A percentile compares a stretch with the other conserved stretches of the same genome.
These are phyloP conservation scores for Volvariella volvacea DNA, from an alignment of 1,284 basidiomycete genomes.

Conservation along the genomic window DNA sequence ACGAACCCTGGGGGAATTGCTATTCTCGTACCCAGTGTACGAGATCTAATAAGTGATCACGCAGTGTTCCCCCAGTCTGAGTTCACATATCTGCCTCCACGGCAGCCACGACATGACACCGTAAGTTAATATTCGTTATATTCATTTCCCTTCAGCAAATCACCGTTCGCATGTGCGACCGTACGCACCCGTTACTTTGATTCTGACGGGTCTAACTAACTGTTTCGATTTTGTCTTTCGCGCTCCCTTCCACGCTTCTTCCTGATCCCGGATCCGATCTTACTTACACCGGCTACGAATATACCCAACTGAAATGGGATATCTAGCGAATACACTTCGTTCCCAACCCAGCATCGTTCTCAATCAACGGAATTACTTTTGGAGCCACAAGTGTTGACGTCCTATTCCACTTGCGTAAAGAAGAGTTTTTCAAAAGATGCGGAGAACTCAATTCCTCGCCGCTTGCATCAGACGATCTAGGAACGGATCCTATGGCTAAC, in stretches of 20 bases:
- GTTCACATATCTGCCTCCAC: constrained; percentile 34
- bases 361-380: constrained; percentile 80
- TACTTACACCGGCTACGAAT: too few relatives aligned
- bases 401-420: constrained; percentile 82
- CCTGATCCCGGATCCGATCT: too few relatives aligned
- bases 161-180: too few relatives aligned
- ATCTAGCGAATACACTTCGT: constrained; percentile 72
- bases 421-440: constrained; percentile 74
- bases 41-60: constrained; percentile 78
- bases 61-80: constrained; percentile 86
- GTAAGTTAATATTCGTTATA: too few relatives aligned
- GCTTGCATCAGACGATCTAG: constrained; percentile 33
- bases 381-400: constrained; percentile 79
- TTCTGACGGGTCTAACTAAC: too few relatives aligned
- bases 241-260: too few relatives aligned
- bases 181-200: too few relatives aligned
- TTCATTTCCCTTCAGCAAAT: too few relatives aligned
- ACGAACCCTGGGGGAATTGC: constrained; percentile 63
- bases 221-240: too few relatives aligned
- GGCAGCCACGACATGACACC: too few relatives aligned
- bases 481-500: constrained; percentile 72
- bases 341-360: constrained; percentile 85
- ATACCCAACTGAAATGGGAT: too few relatives aligned
- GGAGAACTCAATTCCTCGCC: constrained; percentile 55
- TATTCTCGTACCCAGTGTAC: constrained; percentile 76